These are phyloP conservation scores for Dendrocalamus sinicus DNA, from an alignment of 176 grass and related monocot species.

Conservation along the genomic window DNA sequence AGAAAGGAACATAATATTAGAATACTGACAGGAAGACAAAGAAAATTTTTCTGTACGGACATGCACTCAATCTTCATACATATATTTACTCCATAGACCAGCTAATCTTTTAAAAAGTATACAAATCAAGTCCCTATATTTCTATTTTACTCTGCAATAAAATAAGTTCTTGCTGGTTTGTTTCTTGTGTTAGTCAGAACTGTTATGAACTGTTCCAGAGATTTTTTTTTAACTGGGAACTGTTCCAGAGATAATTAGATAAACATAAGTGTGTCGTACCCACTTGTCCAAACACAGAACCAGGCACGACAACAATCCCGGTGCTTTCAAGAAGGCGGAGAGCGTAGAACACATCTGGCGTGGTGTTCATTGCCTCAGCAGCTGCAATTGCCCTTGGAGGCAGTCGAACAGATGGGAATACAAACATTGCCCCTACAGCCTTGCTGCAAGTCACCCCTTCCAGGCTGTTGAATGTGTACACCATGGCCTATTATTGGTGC, in stretches of 20 bases:
- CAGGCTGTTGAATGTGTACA: conserved; percentile 65
- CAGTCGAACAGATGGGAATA: conserved; percentile 70
- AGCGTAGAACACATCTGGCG: conserved; percentile 77
- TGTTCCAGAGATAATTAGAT: neutral
- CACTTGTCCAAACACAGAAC: conserved; percentile 83
- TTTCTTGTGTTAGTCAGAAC: neutral
- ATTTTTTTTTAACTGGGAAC: neutral
- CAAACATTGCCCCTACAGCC: conserved; percentile 84
- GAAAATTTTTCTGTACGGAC: neutral
- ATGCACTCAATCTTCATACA: neutral
- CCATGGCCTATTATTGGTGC: conserved; percentile 58
- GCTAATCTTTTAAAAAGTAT: conserved; percentile 8
- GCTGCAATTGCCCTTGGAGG: conserved; percentile 65
- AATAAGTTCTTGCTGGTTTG: neutral
- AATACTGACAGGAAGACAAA: conserved; percentile 1
- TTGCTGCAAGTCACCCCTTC: conserved; percentile 81
- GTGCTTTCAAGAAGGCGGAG: conserved; percentile 68
- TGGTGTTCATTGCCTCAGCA: conserved; percentile 56
- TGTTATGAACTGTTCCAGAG: neutral
- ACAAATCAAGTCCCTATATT: neutral
- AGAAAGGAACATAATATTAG: conserved; percentile 35
- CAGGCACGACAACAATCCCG: conserved; percentile 71
- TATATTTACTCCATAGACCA: conserved; percentile 1
- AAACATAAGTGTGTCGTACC: conserved; percentile 9
- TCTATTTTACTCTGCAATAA: neutral